Evolutionary conservation across 768 basidiomycete species (phyloP).

Genomic region (Lentinula sp.): DNA sequence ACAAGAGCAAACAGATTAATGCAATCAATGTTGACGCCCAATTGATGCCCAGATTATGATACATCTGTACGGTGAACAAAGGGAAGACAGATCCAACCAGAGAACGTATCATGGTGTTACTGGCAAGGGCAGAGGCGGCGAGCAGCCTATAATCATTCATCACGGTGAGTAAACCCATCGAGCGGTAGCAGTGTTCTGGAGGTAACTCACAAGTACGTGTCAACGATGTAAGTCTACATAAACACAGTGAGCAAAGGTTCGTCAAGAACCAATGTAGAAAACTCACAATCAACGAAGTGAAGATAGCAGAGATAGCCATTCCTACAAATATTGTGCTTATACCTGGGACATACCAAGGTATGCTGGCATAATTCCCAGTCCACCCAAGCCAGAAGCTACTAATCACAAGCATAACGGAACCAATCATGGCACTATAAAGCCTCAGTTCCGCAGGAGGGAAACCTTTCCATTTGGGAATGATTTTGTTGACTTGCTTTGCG

Average conservation of each 20-base stretch:
- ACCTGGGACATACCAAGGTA: constrained; percentile 33
- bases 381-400: constrained; percentile 35
- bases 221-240: constrained; percentile 58
- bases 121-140: constrained; percentile 58
- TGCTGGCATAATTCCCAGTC: constrained; percentile 24
- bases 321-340: constrained; percentile 47
- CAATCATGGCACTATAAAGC: constrained; percentile 31
- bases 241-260: constrained; percentile 14
- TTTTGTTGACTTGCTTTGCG: constrained; percentile 21
- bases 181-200: constrained; percentile 25
- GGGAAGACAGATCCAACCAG: constrained; percentile 56
- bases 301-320: constrained; percentile 24
- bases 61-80: constrained; percentile 64
- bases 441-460: constrained; percentile 35
- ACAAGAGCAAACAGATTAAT: constrained; percentile 46
- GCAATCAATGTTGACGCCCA: constrained; percentile 53
- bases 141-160: constrained; percentile 28
- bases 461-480: constrained; percentile 30
- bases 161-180: constrained; percentile 2
- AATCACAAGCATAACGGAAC: constrained; percentile 23
- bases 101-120: constrained; percentile 54
- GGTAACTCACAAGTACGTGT: constrained; percentile 50
- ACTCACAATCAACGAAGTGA: constrained; percentile 55
- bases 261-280: not conserved
- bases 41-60: constrained; percentile 41